Base-by-base conservation (phyloP, 805 yeast species). In the Sugiyamaella smithiae region DNA sequence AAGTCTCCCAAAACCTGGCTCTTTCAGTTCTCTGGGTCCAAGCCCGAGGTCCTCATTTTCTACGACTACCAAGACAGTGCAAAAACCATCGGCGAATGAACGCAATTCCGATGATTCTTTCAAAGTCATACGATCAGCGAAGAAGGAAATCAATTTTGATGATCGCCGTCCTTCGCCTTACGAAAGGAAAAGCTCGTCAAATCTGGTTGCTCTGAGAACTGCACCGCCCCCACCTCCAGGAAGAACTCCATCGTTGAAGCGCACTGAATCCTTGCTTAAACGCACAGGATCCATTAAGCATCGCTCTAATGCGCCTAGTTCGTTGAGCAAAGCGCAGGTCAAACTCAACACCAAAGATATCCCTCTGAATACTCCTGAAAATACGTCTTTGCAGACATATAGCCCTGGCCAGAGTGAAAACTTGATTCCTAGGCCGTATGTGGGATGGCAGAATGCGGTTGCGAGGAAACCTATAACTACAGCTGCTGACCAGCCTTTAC, bases 151-250 rank as follows among this genome's bases (percentile, higher is more conserved):
- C 52, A 89, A 89, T 64, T 88, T 88, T 61, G 93, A 88, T 58
- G 80, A 84, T 57, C 73, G 88, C 45, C 68, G 96, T 38, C 80
- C 79, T 40, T 83, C 95, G 0, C 95, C 96, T 1, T 85, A 77
- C 59, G 80, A 57, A 4, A 44, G 43, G 43, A 53, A 47, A 52
- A 43, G 35, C 43, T 67, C 74, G 1, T 75, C 82, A 1, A 76
- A 71, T 48, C 69, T 85, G 19, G 79, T 85, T 7, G 93, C 95
- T 0, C 77, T 74, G 50, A 69, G 95, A 57, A 80, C 75, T 16
- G 74, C 71, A 8, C 71, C 71, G 23, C 72, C 71, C 5, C 71
- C 72, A 2, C 74, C 76, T 2, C 45, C 45, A 23, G 47, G 52
- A 16, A 29, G 57, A 14, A 46, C 53, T 8, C 52, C 56, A 5